Evolutionary conservation across 2,329 filamentous ascomycete genomes (phyloP).

Genomic region (Aphanoascus verrucosus): DNA sequence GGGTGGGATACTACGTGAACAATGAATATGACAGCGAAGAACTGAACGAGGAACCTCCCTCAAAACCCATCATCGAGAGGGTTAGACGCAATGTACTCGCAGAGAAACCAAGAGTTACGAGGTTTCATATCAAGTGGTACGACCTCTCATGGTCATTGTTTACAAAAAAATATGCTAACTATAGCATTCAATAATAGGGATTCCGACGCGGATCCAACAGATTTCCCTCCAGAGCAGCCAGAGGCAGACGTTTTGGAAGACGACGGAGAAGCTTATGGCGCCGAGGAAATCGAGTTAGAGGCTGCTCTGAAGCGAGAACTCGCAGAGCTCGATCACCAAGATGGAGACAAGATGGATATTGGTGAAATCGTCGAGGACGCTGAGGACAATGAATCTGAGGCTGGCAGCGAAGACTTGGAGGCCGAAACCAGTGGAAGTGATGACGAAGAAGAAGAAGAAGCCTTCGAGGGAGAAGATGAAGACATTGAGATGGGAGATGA

Average conservation of each 20-base stretch:
- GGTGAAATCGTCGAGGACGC: slow-evolving; percentile 58
- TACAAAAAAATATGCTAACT: slow-evolving; percentile 18
- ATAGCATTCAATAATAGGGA: slow-evolving; percentile 53
- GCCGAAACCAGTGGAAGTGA: slow-evolving; percentile 10
- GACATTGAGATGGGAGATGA: slow-evolving; percentile 44
- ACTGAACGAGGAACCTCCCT: slow-evolving; percentile 75
- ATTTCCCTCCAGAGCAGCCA: slow-evolving; percentile 94
- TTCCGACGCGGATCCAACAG: slow-evolving; percentile 87
- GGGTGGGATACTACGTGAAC: slow-evolving; percentile 98
- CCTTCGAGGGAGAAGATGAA: slow-evolving; percentile 18
- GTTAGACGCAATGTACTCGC: slow-evolving; percentile 86
- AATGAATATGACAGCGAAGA: slow-evolving; percentile 96
- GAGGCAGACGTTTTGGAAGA: slow-evolving; percentile 81
- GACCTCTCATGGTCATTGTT: slow-evolving; percentile 19
- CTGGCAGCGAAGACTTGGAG: slow-evolving; percentile 61
- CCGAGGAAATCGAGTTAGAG: slow-evolving; percentile 34
- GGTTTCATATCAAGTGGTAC: slow-evolving; percentile 98
- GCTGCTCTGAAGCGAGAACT: slow-evolving; percentile 41
- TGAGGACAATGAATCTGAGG: slow-evolving; percentile 57
- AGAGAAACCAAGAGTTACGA: slow-evolving; percentile 93
- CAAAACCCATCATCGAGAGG: slow-evolving; percentile 85
- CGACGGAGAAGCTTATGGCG: slow-evolving; percentile 59
- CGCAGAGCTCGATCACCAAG: slow-evolving; percentile 38
- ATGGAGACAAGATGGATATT: slow-evolving; percentile 30
- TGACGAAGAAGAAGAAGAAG: slow-evolving; percentile 37